Percentiles rank a stretch among this genome's conserved stretches.
Conservation (phyloP, 208 protist genomes). For the Kentomonas sorsogonicus region DNA sequence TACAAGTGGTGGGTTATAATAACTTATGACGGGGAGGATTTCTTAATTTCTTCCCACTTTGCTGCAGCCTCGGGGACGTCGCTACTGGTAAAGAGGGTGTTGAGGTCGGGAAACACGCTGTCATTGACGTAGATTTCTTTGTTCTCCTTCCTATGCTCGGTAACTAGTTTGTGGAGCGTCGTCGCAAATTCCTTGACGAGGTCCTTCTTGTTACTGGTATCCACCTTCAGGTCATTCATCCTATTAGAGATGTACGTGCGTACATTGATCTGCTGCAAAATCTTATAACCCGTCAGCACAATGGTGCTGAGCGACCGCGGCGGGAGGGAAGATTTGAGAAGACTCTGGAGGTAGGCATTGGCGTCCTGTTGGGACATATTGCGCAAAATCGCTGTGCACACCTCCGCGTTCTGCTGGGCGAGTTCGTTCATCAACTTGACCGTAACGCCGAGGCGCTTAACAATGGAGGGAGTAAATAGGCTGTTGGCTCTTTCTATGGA, state of each 20-base stretch:
- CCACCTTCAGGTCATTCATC: slow-evolving; percentile 34
- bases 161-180: slow-evolving; percentile 55
- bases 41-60: slow-evolving; percentile 66
- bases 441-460: slow-evolving; percentile 36
- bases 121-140: slow-evolving; percentile 63
- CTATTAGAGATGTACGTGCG: slow-evolving; percentile 33
- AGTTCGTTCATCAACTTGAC: slow-evolving; percentile 28
- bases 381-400: slow-evolving; percentile 41
- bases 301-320: slow-evolving; percentile 42
- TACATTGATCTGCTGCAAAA: slow-evolving; percentile 54
- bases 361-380: slow-evolving; percentile 27
- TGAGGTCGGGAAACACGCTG: slow-evolving; percentile 33
- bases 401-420: slow-evolving; percentile 47
- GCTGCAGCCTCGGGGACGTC: slow-evolving; percentile 37
- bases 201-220: slow-evolving; percentile 27
- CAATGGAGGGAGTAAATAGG: slow-evolving; percentile 27
- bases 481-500: slow-evolving; percentile 34
- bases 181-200: slow-evolving; percentile 39
- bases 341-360: slow-evolving; percentile 34
- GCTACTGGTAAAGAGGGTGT: slow-evolving; percentile 35
- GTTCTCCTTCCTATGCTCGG: slow-evolving; percentile 54
- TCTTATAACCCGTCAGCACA: slow-evolving; percentile 35
- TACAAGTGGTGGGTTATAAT: not conserved
- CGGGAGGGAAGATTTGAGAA: slow-evolving; percentile 36
- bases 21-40: slow-evolving; percentile 12